Evolutionary conservation across 176 grass and related monocot species (phyloP), one percentile per base, ranked within the genome.

Genomic region (Otatea glauca): DNA sequence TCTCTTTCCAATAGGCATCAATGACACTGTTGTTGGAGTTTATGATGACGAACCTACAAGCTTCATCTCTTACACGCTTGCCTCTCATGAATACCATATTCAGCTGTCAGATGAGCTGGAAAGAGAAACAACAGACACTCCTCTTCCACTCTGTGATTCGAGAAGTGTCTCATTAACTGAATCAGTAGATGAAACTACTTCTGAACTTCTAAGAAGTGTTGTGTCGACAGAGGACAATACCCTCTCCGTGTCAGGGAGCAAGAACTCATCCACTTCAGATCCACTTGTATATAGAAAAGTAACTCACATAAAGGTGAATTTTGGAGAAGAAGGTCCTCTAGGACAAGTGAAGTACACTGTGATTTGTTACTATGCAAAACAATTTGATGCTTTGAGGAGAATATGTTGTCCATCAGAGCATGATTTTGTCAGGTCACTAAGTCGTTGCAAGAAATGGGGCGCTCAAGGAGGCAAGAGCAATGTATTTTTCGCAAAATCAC

Each of bases 401-500:
- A 81, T 89, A 48, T 96, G 96, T 74, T 99, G 93, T 84, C 93
- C 92, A 83, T 99, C 91, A 9, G 96, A 99, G 93, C 66, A 89
- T 58, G 93, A 99, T 91, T 99, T 99, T 88, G 71, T 99, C 47
- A 96, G 90, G 84, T 99, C 96, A 39, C 88, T 99, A 24, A 96
- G 96, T 81, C 90, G 91, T 83, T 99, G 96, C 84, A 99, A 99
- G 81, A 99, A 99, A 88, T 99, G 96, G 96, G 90, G 92, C 44
- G 96, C 93, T 60, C 91, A 96, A 86, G 96, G 96, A 85, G 96
- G 96, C 58, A 99, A 99, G 84, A 99, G 96, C 72, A 99, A 96
- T 89, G 96, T 99, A 67, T 99, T 99, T 76, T 99, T 99, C 75
- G 96, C 96, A 84, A 99, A 99, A 92, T 89, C 96, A 86, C 82